A percentile compares a stretch with the other conserved stretches of the same genome.
phyloP scores from a whole-genome alignment of 2,329 filamentous ascomycete genomes.

The Penicillium sclerotiorum region DNA sequence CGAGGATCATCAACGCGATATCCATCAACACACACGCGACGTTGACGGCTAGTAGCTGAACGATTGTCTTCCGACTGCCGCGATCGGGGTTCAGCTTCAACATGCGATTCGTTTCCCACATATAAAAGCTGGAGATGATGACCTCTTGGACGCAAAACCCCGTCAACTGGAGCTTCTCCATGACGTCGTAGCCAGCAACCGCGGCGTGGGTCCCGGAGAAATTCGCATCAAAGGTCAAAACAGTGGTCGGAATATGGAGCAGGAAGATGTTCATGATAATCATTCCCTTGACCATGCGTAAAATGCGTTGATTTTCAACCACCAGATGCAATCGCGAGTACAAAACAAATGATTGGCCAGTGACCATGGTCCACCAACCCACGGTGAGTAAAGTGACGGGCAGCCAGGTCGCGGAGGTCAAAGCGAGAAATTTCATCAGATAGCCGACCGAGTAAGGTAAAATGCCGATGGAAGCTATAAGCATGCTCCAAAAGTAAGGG shows the following conservation, averaged over 20 bases:
- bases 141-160: slow-evolving; percentile 47
- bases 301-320: slow-evolving; percentile 48
- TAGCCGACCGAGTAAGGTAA: slow-evolving; percentile 44
- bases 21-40: slow-evolving; percentile 51
- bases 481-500: slow-evolving; percentile 54
- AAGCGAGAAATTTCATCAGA: slow-evolving; percentile 30
- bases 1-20: slow-evolving; percentile 43
- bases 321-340: slow-evolving; percentile 64
- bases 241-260: slow-evolving; percentile 55
- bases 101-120: slow-evolving; percentile 53
- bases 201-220: slow-evolving; percentile 19
- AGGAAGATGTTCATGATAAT: slow-evolving; percentile 58
- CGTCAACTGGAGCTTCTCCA: slow-evolving; percentile 44
- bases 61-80: slow-evolving; percentile 39
- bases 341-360: slow-evolving; percentile 61
- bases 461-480: slow-evolving; percentile 48
- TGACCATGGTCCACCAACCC: slow-evolving; percentile 61
- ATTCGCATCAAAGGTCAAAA: slow-evolving; percentile 52
- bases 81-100: slow-evolving; percentile 27
- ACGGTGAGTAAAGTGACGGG: slow-evolving; percentile 46
- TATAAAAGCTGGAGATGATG: slow-evolving; percentile 51
- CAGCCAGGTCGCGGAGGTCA: slow-evolving; percentile 27
- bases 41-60: slow-evolving; percentile 59
- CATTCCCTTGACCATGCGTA: slow-evolving; percentile 57
- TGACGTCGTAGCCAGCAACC: slow-evolving; percentile 27